phyloP scores from a whole-genome alignment of 2,329 filamentous ascomycete genomes.

The Delphinella strobiligena region DNA sequence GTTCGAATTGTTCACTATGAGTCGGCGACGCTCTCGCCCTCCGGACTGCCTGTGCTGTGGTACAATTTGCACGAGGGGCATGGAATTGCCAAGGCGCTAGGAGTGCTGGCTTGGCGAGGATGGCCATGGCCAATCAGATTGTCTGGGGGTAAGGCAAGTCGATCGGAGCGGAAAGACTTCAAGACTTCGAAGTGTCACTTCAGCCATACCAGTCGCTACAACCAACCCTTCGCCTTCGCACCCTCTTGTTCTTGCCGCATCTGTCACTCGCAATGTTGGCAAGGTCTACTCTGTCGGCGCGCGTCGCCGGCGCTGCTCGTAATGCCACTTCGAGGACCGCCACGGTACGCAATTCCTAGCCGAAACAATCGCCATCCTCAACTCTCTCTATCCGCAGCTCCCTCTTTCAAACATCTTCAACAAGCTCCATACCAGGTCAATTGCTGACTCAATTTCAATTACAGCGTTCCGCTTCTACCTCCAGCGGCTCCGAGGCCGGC shows the following conservation, averaged over 20 bases:
- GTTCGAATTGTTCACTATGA: no score
- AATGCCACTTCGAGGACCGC: slow-evolving; percentile 34
- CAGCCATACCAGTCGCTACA: background rate
- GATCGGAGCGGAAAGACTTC: no score
- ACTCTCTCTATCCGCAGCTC: background rate
- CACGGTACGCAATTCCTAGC: no score
- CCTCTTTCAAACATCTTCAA: slow-evolving; percentile 18
- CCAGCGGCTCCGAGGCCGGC: slow-evolving; percentile 54
- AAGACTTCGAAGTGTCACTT: no score
- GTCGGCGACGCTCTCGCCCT: no score
- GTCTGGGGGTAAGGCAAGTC: no score
- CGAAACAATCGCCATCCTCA: no score
- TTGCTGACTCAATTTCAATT: slow-evolving; percentile 13
- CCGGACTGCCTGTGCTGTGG: no score
- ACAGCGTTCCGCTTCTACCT: slow-evolving; percentile 55
- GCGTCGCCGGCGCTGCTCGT: slow-evolving; percentile 75
- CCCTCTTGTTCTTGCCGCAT: background rate
- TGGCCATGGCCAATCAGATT: no score
- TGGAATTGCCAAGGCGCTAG: no score
- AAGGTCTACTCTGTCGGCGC: slow-evolving; percentile 78
- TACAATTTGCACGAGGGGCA: no score
- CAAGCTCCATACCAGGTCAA: background rate
- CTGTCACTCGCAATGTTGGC: slow-evolving; percentile 57
- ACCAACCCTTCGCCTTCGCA: slow-evolving; percentile 3
- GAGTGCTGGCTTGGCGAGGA: no score